Conservation (phyloP, 108 stramenopile species). For the Discostella pseudostelligera region DNA sequence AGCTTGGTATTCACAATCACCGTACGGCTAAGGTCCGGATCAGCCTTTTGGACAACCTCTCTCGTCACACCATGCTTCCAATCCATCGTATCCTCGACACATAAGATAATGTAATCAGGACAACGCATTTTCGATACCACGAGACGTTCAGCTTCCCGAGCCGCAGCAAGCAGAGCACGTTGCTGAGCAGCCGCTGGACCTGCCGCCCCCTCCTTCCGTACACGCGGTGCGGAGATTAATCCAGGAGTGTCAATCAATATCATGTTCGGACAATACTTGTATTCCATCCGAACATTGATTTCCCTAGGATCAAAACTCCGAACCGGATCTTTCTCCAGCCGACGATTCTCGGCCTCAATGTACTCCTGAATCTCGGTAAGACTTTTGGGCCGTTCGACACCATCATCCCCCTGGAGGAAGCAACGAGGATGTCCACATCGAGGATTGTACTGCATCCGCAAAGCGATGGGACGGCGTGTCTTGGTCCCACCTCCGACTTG, state of each 20-base stretch:
- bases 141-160: constrained; percentile 85
- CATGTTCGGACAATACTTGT: constrained; percentile 94
- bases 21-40: constrained; percentile 88
- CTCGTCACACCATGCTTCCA: constrained; percentile 92
- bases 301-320: constrained; percentile 88
- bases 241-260: constrained; percentile 94
- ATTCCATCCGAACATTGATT: constrained; percentile 94
- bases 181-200: constrained; percentile 63
- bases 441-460: constrained; percentile 95
- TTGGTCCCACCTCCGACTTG: constrained; percentile 94
- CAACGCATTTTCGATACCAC: constrained; percentile 85
- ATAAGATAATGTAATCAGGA: constrained; percentile 89
- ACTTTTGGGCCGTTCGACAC: constrained; percentile 59
- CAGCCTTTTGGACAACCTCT: constrained; percentile 77
- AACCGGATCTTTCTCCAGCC: constrained; percentile 85
- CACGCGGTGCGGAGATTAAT: constrained; percentile 72
- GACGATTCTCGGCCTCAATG: constrained; percentile 87
- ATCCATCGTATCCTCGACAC: constrained; percentile 93
- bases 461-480: constrained; percentile 88
- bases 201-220: constrained; percentile 50
- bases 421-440: constrained; percentile 75
- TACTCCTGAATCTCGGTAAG: constrained; percentile 78
- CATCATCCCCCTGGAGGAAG: constrained; percentile 75
- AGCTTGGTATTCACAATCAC: constrained; percentile 93
- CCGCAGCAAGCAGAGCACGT: constrained; percentile 70